phyloP scores from a whole-genome alignment of 169 alveolate genomes.

The Plasmodium gonderi region DNA sequence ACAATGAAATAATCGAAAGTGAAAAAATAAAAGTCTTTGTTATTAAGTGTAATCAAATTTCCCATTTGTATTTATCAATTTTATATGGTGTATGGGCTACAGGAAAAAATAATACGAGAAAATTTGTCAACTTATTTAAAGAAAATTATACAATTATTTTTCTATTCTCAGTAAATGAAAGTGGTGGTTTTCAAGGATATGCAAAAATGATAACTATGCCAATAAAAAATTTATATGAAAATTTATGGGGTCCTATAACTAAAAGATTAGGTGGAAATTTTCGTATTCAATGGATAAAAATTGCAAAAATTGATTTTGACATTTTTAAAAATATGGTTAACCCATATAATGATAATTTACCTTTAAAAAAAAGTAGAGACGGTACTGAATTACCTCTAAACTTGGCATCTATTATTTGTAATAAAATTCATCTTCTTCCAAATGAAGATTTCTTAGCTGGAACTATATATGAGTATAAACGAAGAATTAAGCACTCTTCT shows the following conservation, averaged over 20 bases:
- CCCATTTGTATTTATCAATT: constrained; percentile 82
- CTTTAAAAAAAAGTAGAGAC: constrained; percentile 86
- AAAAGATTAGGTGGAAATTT: constrained; percentile 84
- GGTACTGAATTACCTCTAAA: constrained; percentile 87
- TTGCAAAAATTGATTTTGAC: constrained; percentile 84
- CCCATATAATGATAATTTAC: constrained; percentile 86
- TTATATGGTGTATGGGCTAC: constrained; percentile 89
- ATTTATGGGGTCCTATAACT: constrained; percentile 86
- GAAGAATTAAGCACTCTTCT: constrained; percentile 48
- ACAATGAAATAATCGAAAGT: background rate
- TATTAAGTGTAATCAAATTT: constrained; percentile 84
- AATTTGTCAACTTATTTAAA: constrained; percentile 76
- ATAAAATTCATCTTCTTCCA: constrained; percentile 44
- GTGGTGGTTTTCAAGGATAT: constrained; percentile 89
- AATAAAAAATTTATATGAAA: constrained; percentile 76
- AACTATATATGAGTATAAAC: constrained; percentile 65
- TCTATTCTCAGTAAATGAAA: constrained; percentile 86
- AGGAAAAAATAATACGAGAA: constrained; percentile 79
- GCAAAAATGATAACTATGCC: constrained; percentile 86
- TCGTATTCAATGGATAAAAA: constrained; percentile 88
- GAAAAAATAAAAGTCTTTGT: constrained; percentile 79
- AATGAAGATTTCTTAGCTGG: constrained; percentile 68
- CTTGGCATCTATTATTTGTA: constrained; percentile 81
- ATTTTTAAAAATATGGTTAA: constrained; percentile 79
- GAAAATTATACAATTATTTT: constrained; percentile 82